Conservation (phyloP, 2,329 filamentous ascomycete species). For the Pseudocercospora cruenta region DNA sequence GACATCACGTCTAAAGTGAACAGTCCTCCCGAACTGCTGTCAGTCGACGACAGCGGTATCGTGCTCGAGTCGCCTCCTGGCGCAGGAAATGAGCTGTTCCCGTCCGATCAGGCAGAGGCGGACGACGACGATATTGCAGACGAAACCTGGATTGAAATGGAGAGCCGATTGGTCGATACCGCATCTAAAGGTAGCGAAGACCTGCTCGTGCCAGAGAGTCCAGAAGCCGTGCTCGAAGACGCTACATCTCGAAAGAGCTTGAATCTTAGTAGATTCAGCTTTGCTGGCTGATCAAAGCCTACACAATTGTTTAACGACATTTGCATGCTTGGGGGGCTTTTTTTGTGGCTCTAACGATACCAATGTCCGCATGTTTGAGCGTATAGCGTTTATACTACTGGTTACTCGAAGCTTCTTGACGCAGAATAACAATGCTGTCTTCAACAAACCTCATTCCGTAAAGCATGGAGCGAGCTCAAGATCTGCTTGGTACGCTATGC, state of each 20-base stretch:
- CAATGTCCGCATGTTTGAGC: conserved; percentile 3
- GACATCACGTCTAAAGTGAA: not conserved
- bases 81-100: conserved; percentile 4
- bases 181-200: conserved; percentile 52
- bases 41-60: conserved; percentile 22
- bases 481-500: not conserved
- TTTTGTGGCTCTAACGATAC: conserved; percentile 1
- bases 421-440: not conserved
- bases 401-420: not conserved
- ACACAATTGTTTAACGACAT: not conserved
- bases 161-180: conserved; percentile 28
- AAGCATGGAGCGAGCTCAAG: not conserved
- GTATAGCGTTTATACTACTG: not conserved
- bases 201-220: conserved; percentile 50
- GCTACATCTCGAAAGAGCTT: conserved; percentile 38
- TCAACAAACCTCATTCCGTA: not conserved
- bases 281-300: conserved; percentile 30
- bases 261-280: conserved; percentile 46
- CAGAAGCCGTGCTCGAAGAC: conserved; percentile 40
- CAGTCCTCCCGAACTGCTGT: not conserved
- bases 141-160: conserved; percentile 32
- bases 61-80: conserved; percentile 17
- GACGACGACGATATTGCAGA: conserved; percentile 27
- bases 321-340: not conserved
- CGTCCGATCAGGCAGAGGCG: conserved; percentile 29